These are phyloP conservation scores for Papiliotrema fonsecae DNA, from an alignment of 1,284 basidiomycete genomes.

Conservation along the genomic window DNA sequence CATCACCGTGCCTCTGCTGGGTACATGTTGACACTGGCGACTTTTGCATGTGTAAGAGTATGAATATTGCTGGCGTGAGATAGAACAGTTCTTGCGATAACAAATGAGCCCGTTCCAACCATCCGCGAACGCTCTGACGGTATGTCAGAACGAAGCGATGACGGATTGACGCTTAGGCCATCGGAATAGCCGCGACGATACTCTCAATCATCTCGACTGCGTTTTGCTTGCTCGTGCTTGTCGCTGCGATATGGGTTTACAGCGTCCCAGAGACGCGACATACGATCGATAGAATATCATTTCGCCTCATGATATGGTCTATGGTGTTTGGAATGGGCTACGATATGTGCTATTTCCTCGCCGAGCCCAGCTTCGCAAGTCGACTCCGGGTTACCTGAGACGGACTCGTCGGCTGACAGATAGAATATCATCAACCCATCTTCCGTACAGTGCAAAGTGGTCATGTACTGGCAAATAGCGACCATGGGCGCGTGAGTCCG, in stretches of 20 bases:
- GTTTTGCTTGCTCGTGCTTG: not conserved
- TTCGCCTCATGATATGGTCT: slow-evolving; percentile 26
- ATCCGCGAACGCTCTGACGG: too few relatives aligned
- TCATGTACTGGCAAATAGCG: slow-evolving; percentile 29
- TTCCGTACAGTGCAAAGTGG: slow-evolving; percentile 14
- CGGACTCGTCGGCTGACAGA: not conserved
- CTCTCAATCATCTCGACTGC: not conserved
- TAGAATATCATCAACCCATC: not conserved
- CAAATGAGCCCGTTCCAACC: too few relatives aligned
- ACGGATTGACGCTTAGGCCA: not conserved
- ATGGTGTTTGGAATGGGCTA: slow-evolving; percentile 33
- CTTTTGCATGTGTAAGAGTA: too few relatives aligned
- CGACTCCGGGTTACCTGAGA: not conserved
- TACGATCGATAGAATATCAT: slow-evolving; percentile 32
- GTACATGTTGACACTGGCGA: too few relatives aligned
- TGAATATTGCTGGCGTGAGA: too few relatives aligned
- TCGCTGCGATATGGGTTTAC: not conserved
- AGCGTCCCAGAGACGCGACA: slow-evolving; percentile 9
- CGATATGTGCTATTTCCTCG: slow-evolving; percentile 24
- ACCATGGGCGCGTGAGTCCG: slow-evolving; percentile 27
- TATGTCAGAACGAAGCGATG: too few relatives aligned
- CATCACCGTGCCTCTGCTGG: too few relatives aligned
- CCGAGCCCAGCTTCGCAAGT: slow-evolving; percentile 13
- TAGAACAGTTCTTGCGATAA: too few relatives aligned
- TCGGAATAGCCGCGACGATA: not conserved